Conservation (phyloP, 2,329 filamentous ascomycete genomes). For the Mariannaea elegans region DNA sequence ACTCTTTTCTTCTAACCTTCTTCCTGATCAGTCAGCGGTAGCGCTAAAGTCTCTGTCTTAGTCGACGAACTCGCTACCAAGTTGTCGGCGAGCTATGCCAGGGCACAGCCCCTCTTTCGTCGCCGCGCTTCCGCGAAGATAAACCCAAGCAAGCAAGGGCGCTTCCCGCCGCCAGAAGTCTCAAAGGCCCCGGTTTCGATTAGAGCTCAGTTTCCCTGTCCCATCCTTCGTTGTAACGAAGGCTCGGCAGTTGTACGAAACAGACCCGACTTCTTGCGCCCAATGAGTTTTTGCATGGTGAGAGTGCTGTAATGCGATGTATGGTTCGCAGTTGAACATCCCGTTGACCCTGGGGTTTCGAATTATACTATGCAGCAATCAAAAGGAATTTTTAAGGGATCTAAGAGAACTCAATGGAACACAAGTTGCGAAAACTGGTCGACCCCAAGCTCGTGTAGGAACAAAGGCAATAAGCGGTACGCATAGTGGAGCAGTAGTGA, state of each 20-base stretch:
- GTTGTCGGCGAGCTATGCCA: constrained; percentile 13
- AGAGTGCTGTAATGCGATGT: neutral
- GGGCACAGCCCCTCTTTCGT: constrained; percentile 16
- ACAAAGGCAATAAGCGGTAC: too few species aligned
- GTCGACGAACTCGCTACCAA: constrained; percentile 12
- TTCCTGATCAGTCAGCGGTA: neutral
- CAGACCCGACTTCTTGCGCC: neutral
- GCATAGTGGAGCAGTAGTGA: neutral
- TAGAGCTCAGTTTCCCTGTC: constrained; percentile 1
- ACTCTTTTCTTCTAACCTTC: neutral
- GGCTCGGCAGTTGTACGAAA: constrained; percentile 34
- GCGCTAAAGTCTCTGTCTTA: neutral
- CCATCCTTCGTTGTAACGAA: constrained; percentile 26
- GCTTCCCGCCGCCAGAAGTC: constrained; percentile 11
- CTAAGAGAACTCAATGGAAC: constrained; percentile 24
- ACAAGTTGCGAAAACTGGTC: constrained; percentile 37
- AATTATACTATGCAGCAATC: constrained; percentile 1
- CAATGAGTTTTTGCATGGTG: neutral
- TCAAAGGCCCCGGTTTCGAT: neutral
- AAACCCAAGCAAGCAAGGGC: constrained; percentile 16
- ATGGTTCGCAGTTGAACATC: neutral
- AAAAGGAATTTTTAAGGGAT: neutral
- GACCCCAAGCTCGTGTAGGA: constrained; percentile 22
- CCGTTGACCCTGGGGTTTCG: constrained; percentile 9
- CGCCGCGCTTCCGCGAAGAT: constrained; percentile 9